A percentile compares a stretch with the other conserved stretches of the same genome.
Conservation (phyloP, 805 yeast genomes). For the Candida silvatica region DNA sequence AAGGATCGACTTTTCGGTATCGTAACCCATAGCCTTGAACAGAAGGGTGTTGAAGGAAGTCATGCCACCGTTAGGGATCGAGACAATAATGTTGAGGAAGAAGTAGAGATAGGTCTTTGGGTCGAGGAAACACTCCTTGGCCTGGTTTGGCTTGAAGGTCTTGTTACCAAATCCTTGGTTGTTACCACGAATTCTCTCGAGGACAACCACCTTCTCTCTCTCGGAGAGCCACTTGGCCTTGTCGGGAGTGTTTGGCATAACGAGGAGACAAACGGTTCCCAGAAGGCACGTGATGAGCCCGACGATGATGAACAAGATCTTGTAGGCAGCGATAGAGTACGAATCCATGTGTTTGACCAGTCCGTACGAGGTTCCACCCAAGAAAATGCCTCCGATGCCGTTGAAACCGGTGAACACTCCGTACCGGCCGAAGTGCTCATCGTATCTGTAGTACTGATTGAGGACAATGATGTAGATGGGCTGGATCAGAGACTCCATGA, state of each 20-base stretch:
- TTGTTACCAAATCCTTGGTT: slow-evolving; percentile 55
- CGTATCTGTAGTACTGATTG: slow-evolving; percentile 42
- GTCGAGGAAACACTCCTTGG: slow-evolving; percentile 45
- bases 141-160: slow-evolving; percentile 45
- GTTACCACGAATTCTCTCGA: slow-evolving; percentile 48
- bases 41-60: slow-evolving; percentile 35
- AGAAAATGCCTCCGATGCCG: slow-evolving; percentile 36
- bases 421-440: slow-evolving; percentile 33
- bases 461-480: slow-evolving; percentile 43
- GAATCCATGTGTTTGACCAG: slow-evolving; percentile 26
- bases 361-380: slow-evolving; percentile 41
- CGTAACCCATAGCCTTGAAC: slow-evolving; percentile 23
- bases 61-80: slow-evolving; percentile 52
- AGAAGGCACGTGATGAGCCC: slow-evolving; percentile 49
- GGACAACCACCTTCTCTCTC: slow-evolving; percentile 37
- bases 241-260: slow-evolving; percentile 44
- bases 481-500: slow-evolving; percentile 45
- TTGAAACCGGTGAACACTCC: slow-evolving; percentile 29
- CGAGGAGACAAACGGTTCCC: slow-evolving; percentile 32
- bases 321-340: slow-evolving; percentile 42
- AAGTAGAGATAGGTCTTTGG: slow-evolving; percentile 40
- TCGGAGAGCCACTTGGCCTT: slow-evolving; percentile 38
- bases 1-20: slow-evolving; percentile 8
- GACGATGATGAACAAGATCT: slow-evolving; percentile 44
- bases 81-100: slow-evolving; percentile 31